phyloP scores from a whole-genome alignment of 352 stramenopile genomes.

The Phytopythium mirpurense region DNA sequence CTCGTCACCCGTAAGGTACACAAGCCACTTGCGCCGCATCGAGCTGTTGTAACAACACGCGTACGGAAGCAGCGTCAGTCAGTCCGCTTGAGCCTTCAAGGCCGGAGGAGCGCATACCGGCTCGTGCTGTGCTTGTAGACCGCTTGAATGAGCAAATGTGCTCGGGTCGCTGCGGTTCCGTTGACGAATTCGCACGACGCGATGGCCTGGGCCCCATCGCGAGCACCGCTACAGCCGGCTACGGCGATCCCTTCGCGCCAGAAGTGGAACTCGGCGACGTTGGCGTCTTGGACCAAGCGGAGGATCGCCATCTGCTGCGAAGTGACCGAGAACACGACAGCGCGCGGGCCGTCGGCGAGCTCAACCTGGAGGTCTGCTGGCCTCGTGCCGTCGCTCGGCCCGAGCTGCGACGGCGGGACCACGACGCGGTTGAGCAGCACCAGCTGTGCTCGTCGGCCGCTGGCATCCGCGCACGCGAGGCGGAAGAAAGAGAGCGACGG shows the following conservation, averaged over 20 bases:
- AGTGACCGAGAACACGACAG: slow-evolving; percentile 20
- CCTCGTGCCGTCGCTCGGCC: not conserved
- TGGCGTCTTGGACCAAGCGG: slow-evolving; percentile 6
- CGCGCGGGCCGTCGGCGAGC: slow-evolving; percentile 28
- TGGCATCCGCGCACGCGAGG: slow-evolving; percentile 5
- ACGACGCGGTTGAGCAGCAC: slow-evolving; percentile 20
- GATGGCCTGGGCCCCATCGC: not conserved
- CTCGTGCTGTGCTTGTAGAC: not conserved
- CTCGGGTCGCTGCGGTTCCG: not conserved
- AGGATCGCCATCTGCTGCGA: slow-evolving; percentile 3
- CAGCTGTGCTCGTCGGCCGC: slow-evolving; percentile 1
- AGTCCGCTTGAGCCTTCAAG: no score
- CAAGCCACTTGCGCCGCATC: not conserved
- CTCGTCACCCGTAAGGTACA: not conserved
- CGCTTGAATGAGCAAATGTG: not conserved
- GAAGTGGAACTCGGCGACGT: slow-evolving; percentile 26
- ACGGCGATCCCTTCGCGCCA: slow-evolving; percentile 10
- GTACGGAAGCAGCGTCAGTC: no score
- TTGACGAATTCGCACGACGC: not conserved
- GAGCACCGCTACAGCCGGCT: not conserved
- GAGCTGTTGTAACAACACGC: no score
- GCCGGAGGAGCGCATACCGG: not conserved
- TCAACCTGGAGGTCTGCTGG: slow-evolving; percentile 18
- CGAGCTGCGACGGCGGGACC: slow-evolving; percentile 3
- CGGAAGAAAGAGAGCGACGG: slow-evolving; percentile 15